A percentile compares a stretch with the other conserved stretches of the same genome.
These are phyloP conservation scores for Diaporthe citri DNA, from an alignment of 2,329 filamentous ascomycete genomes.

Conservation along the genomic window DNA sequence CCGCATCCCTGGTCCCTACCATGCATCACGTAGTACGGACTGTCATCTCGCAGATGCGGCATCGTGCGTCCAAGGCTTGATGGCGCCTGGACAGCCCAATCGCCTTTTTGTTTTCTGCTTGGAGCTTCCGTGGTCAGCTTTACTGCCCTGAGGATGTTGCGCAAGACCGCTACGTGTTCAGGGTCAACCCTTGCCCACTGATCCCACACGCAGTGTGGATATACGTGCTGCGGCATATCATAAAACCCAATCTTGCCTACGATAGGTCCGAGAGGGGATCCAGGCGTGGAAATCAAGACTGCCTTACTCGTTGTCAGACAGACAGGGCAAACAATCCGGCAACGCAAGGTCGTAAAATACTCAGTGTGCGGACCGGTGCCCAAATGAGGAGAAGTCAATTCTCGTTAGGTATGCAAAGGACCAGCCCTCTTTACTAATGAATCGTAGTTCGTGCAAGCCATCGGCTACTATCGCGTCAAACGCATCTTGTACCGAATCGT, in stretches of 20 bases:
- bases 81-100: conserved; percentile 36
- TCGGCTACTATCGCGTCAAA: conserved; percentile 7
- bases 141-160: conserved; percentile 17
- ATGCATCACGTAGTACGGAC: conserved; percentile 30
- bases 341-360: conserved; percentile 19
- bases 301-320: conserved; percentile 26
- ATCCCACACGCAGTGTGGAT: conserved; percentile 17
- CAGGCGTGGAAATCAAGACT: conserved; percentile 24
- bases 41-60: conserved; percentile 39
- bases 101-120: conserved; percentile 19
- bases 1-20: conserved; percentile 34
- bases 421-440: conserved; percentile 7
- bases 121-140: conserved; percentile 1
- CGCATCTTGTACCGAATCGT: conserved; percentile 44
- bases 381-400: conserved; percentile 5
- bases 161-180: conserved; percentile 9
- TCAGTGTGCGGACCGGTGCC: conserved; percentile 18
- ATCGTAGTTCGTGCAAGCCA: conserved; percentile 10
- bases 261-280: conserved; percentile 21
- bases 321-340: conserved; percentile 15
- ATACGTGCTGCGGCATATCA: conserved; percentile 25
- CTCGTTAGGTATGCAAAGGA: background rate
- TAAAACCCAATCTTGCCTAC: conserved; percentile 34
- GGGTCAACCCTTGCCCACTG: conserved; percentile 31
- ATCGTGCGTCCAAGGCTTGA: conserved; percentile 37